These are phyloP conservation scores for Periconia macrospinosa DNA, from an alignment of 2,329 filamentous ascomycete genomes.

Conservation along the genomic window DNA sequence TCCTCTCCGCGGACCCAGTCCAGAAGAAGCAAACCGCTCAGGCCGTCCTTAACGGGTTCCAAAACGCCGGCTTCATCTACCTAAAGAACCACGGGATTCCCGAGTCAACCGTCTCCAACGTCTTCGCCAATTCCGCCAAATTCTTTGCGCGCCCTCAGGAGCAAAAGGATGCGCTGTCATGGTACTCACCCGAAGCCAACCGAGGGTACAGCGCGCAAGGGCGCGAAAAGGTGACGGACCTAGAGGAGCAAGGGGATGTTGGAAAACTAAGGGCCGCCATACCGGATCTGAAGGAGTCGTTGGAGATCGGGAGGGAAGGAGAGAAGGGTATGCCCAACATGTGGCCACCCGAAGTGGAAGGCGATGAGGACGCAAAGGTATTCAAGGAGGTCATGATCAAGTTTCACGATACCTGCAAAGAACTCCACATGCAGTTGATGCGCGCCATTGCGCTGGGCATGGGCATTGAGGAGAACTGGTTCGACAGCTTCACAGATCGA, in stretches of 20 bases:
- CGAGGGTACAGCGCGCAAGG: conserved; percentile 52
- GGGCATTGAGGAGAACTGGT: conserved; percentile 70
- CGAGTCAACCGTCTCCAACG: conserved; percentile 57
- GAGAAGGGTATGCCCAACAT: conserved; percentile 69
- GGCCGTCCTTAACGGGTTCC: conserved; percentile 77
- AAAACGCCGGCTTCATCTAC: conserved; percentile 86
- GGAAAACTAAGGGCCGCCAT: conserved; percentile 36
- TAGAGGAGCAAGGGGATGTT: conserved; percentile 40
- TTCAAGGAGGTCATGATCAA: conserved; percentile 74
- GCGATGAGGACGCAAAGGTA: conserved; percentile 56
- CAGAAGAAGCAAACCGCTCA: conserved; percentile 68
- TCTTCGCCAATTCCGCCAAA: conserved; percentile 57
- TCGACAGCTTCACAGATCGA: conserved; percentile 70
- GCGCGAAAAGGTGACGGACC: conserved; percentile 44
- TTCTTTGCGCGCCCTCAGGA: conserved; percentile 44
- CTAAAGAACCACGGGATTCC: conserved; percentile 77
- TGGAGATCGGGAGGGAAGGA: conserved; percentile 65
- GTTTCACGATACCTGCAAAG: conserved; percentile 76
- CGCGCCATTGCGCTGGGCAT: conserved; percentile 81
- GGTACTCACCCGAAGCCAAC: conserved; percentile 52
- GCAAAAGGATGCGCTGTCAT: conserved; percentile 43
- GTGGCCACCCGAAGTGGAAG: conserved; percentile 65
- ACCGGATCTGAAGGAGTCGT: conserved; percentile 58
- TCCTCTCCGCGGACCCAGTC: conserved; percentile 63
- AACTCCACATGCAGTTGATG: conserved; percentile 78